Conservation (phyloP, 1,139 yeast species). For the Pneumocystis carinii region DNA sequence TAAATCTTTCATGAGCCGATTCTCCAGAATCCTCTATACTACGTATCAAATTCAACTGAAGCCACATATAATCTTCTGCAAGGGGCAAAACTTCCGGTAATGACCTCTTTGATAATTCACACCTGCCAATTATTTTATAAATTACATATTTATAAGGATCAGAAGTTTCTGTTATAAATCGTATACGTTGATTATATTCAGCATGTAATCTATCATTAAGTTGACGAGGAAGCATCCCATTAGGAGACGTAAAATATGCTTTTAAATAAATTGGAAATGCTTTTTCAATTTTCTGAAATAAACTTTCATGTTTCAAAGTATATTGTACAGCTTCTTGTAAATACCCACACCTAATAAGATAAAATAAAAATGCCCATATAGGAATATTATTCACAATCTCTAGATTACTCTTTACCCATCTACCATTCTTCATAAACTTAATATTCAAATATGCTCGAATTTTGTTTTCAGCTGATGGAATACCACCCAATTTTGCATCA, state of each 20-base stretch:
- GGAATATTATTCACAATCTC: conserved; percentile 64
- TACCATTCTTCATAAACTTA: conserved; percentile 28
- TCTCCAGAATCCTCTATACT: conserved; percentile 27
- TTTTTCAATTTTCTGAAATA: conserved; percentile 68
- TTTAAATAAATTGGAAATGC: conserved; percentile 68
- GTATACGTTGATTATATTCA: conserved; percentile 76
- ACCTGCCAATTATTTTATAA: conserved; percentile 81
- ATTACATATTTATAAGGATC: conserved; percentile 88
- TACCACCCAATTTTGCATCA: conserved; percentile 40
- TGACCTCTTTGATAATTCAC: conserved; percentile 64
- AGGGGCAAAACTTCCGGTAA: conserved; percentile 65
- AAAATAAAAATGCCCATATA: conserved; percentile 81
- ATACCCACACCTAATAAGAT: conserved; percentile 71
- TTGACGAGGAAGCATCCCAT: conserved; percentile 45
- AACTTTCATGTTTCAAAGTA: conserved; percentile 36
- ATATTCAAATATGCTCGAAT: conserved; percentile 47
- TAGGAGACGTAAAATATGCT: conserved; percentile 51
- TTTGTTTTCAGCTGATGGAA: conserved; percentile 59
- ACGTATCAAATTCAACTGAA: conserved; percentile 62
- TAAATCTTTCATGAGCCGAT: conserved; percentile 48
- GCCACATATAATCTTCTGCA: conserved; percentile 96
- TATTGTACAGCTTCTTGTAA: conserved; percentile 59
- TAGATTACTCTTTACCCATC: conserved; percentile 38
- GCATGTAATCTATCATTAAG: conserved; percentile 55
- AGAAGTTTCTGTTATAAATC: conserved; percentile 39